Percentiles rank a stretch among this genome's conserved stretches.
Conservation (phyloP, 129 eudicot genomes). For the Rutidosis leptorrhynchoides region DNA sequence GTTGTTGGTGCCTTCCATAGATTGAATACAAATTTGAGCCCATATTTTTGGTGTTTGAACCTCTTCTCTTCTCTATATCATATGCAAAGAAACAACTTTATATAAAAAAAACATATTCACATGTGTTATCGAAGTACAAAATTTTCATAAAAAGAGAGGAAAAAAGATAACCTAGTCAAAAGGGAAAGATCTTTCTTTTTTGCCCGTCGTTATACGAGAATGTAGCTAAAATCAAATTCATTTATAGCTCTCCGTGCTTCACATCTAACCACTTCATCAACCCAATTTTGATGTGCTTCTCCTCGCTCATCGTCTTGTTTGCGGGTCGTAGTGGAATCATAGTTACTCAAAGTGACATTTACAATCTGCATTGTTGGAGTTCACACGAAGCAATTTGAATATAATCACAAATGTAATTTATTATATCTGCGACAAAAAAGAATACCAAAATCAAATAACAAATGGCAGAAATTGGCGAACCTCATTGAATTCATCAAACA, state of each 20-base stretch:
- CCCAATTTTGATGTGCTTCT: conserved; percentile 93
- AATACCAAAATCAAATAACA: not conserved
- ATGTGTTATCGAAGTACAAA: not conserved
- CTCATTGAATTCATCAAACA: conserved; percentile 71
- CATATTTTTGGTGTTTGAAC: conserved; percentile 78
- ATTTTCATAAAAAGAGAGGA: not conserved
- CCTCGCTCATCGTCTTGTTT: conserved; percentile 58
- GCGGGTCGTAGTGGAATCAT: conserved; percentile 36
- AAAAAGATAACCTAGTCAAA: conserved; percentile 50
- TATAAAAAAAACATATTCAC: conserved; percentile 3
- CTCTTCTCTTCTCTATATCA: conserved; percentile 75
- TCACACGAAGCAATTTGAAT: not conserved
- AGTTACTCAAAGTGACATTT: conserved; percentile 62
- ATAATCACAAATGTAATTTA: not conserved
- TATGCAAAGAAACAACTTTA: not conserved
- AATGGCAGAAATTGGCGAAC: conserved; percentile 35
- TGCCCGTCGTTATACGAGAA: conserved; percentile 50
- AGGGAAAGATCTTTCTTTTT: conserved; percentile 73
- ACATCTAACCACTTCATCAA: conserved; percentile 86
- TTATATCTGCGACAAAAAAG: not conserved
- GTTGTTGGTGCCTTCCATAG: too few species aligned
- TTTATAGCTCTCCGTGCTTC: conserved; percentile 57
- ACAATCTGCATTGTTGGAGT: conserved; percentile 51
- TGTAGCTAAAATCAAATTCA: conserved; percentile 48
- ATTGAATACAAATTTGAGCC: conserved; percentile 93